phyloP scores from a whole-genome alignment of 1,284 basidiomycete species.

The Ceratobasidium sp. region DNA sequence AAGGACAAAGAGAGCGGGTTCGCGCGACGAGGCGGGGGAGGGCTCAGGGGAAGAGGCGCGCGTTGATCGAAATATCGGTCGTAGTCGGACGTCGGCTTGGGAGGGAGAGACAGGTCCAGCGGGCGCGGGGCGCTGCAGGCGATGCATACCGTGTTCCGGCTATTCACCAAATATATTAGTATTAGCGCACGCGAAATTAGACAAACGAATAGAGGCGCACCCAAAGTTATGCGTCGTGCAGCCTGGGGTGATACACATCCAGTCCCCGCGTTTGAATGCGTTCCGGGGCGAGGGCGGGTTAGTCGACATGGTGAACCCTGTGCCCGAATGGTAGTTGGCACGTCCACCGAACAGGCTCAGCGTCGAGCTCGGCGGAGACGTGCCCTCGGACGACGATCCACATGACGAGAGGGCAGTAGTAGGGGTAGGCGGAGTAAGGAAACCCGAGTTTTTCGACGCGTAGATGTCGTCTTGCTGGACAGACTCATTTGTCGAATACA shows the following conservation, averaged over 20 bases:
- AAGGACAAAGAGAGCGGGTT: constrained; percentile 18
- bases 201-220: constrained; percentile 41
- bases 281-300: constrained; percentile 80
- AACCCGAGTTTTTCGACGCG: constrained; percentile 1
- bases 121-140: constrained; percentile 73
- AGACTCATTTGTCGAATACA: not conserved
- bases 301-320: constrained; percentile 66
- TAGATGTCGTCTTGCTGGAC: constrained; percentile 1
- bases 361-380: constrained; percentile 25
- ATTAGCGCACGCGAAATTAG: not conserved
- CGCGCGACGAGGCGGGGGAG: constrained; percentile 23
- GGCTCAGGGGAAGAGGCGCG: constrained; percentile 30
- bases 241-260: constrained; percentile 64
- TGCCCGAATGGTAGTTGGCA: not conserved
- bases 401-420: constrained; percentile 26
- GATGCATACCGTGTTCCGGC: constrained; percentile 77
- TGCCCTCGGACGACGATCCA: constrained; percentile 10
- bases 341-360: constrained; percentile 2
- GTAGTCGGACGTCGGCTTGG: constrained; percentile 44
- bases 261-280: constrained; percentile 76
- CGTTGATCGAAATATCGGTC: constrained; percentile 34
- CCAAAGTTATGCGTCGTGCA: constrained; percentile 48
- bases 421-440: constrained; percentile 39
- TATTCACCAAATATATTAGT: constrained; percentile 52
- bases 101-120: constrained; percentile 49